Conservation (phyloP, 192 early-diverging fungal genomes). For the Gryganskiella cystojenkinii region DNA sequence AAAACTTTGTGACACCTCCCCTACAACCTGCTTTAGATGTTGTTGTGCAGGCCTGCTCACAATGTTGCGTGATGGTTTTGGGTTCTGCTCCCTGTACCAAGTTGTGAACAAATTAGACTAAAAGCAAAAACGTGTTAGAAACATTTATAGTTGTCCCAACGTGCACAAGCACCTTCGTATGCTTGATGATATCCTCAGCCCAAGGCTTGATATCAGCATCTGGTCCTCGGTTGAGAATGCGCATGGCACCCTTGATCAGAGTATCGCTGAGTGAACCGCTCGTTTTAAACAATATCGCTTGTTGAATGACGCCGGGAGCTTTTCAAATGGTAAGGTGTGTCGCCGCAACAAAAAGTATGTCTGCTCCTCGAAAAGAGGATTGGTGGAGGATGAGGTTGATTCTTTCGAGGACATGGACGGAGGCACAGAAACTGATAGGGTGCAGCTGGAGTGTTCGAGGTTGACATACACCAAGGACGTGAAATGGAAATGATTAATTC, state of each 20-base stretch:
- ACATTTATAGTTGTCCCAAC: too few species aligned
- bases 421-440: background rate
- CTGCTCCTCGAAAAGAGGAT: slow-evolving; percentile 11
- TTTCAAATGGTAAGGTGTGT: background rate
- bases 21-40: too few species aligned
- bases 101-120: too few species aligned
- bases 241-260: background rate
- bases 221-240: background rate
- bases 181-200: background rate
- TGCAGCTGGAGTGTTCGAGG: background rate
- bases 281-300: slow-evolving; percentile 9
- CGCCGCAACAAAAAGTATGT: slow-evolving; percentile 4
- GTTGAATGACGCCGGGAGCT: background rate
- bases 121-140: too few species aligned
- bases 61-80: too few species aligned
- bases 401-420: slow-evolving; percentile 1
- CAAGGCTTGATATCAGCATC: slow-evolving; percentile 6
- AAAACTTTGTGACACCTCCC: too few species aligned
- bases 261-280: background rate
- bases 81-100: too few species aligned
- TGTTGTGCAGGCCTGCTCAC: too few species aligned
- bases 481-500: background rate
- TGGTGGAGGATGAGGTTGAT: background rate
- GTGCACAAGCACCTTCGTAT: too few species aligned
- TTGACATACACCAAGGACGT: background rate